Evolutionary conservation across 345 rosid genomes (phyloP).

Genomic region (Cardamine occulta): DNA sequence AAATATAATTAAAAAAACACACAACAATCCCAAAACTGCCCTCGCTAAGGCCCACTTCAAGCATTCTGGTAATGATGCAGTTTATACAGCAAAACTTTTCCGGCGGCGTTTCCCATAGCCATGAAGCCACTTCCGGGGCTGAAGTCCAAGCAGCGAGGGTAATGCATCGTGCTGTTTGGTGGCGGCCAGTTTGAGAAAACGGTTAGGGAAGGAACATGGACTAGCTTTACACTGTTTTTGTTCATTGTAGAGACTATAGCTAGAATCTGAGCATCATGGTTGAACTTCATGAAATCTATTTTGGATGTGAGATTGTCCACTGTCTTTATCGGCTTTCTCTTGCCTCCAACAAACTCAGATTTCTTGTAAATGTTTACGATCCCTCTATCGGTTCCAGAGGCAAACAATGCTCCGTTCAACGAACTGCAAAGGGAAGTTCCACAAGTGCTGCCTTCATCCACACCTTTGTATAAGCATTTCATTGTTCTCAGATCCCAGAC

Average conservation of each 20-base stretch:
- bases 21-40: constrained; percentile 31
- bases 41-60: constrained; percentile 39
- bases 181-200: constrained; percentile 89
- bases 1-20: neutral
- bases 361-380: constrained; percentile 85
- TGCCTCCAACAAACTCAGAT: constrained; percentile 79
- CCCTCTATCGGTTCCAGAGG: constrained; percentile 88
- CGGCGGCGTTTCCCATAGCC: constrained; percentile 88
- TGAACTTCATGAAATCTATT: constrained; percentile 81
- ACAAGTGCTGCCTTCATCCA: constrained; percentile 82
- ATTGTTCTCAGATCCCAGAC: constrained; percentile 90
- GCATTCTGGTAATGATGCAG: constrained; percentile 84
- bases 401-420: constrained; percentile 61
- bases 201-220: constrained; percentile 71
- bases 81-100: constrained; percentile 83
- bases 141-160: constrained; percentile 86
- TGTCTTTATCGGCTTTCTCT: constrained; percentile 74
- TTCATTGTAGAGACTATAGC: constrained; percentile 79
- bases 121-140: constrained; percentile 94
- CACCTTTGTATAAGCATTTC: constrained; percentile 79
- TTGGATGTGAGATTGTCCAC: constrained; percentile 81
- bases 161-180: constrained; percentile 54
- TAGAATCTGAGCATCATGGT: constrained; percentile 77
- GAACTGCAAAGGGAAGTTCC: constrained; percentile 79
- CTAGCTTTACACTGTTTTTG: constrained; percentile 74